Evolutionary conservation across 2,329 filamentous ascomycete genomes (phyloP), one percentile per base, ranked within the genome.

Genomic region (Neonectria coccinea): DNA sequence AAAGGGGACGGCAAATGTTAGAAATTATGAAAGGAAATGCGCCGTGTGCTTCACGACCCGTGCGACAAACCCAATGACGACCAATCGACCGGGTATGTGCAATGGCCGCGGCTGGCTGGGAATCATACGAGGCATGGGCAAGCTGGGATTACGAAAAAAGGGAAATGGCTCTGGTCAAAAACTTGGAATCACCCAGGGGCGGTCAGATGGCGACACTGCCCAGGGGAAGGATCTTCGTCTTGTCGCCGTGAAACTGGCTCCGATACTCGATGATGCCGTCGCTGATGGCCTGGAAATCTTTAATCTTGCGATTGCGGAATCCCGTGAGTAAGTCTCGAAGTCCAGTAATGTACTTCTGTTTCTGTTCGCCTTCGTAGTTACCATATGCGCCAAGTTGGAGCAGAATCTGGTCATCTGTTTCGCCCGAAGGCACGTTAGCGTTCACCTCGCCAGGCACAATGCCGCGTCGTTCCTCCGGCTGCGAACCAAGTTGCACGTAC

Each of bases 401-500:
- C 68, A 94, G 87, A 68, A 93, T 89, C 75, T 89, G 87, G 77
- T 91, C 88, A 82, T 93, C 91, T 94, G 79, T 67, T 77, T 67
- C 77, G 70, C 71, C 74, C 22, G 72, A 72, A 64, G 62, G 68
- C 71, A 72, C 75, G 84, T 87, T 82, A 86, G 84, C 81, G 77
- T 80, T 79, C 79, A 56, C 78, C 80, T 79, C 78, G 64, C 65
- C 62, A 67, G 70, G 67, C 61, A 67, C 62, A 33, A 54, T 57
- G 60, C 66, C 70, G 66, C 59, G 56, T 67, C 59, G 50, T 62
- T 66, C 64, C 64, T 70, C 45, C 48, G 55, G 62, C 69, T 66
- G 54, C 56, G 55, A 66, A 53, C 55, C 41, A 65, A 47, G 54
- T 65, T 53, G 61, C 65, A 79, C 79, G 70, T 77, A 81, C 79